Evolutionary conservation across 805 yeast species (phyloP).

Genomic region (Starmerella apicola): DNA sequence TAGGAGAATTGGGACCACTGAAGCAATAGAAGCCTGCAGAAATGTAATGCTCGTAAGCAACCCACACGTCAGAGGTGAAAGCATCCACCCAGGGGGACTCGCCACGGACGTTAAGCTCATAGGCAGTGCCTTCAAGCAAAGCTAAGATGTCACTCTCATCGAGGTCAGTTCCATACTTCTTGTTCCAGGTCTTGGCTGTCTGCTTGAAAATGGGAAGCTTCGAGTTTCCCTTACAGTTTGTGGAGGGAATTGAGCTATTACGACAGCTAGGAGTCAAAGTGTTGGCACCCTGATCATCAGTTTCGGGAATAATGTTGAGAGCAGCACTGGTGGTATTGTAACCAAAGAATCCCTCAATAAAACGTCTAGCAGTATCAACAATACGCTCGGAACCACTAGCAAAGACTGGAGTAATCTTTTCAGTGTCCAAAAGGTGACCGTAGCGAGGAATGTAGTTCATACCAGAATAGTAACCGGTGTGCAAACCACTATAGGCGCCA

Average conservation of each 20-base stretch:
- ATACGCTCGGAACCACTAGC: constrained; percentile 21
- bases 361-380: constrained; percentile 40
- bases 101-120: constrained; percentile 39
- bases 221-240: constrained; percentile 1
- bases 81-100: constrained; percentile 32
- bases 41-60: constrained; percentile 31
- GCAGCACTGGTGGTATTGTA: constrained; percentile 30
- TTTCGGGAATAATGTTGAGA: constrained; percentile 37
- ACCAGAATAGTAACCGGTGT: constrained; percentile 35
- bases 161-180: constrained; percentile 30
- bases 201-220: constrained; percentile 4
- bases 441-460: constrained; percentile 34
- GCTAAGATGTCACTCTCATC: constrained; percentile 31
- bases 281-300: constrained; percentile 40
- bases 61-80: constrained; percentile 40
- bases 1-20: constrained; percentile 38
- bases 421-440: constrained; percentile 29
- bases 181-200: constrained; percentile 17
- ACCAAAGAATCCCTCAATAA: constrained; percentile 48
- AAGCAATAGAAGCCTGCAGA: constrained; percentile 37
- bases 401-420: constrained; percentile 33
- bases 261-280: constrained; percentile 38
- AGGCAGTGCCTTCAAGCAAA: constrained; percentile 38
- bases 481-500: constrained; percentile 36
- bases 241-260: constrained; percentile 1